phyloP scores from a whole-genome alignment of 257 asterid species.

The Ocimum tenuiflorum region DNA sequence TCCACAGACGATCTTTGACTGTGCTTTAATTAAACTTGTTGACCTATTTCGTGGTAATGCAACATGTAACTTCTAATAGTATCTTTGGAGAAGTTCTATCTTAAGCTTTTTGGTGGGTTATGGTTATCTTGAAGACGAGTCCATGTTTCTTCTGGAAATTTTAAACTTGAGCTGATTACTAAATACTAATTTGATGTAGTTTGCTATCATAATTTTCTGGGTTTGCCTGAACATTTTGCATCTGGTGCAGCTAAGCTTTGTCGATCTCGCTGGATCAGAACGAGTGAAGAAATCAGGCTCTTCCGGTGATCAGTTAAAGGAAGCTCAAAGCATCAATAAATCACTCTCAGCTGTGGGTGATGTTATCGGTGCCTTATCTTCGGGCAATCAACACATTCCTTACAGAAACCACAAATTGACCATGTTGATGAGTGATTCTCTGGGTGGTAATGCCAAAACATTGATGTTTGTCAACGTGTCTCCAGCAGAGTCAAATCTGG shows the following conservation, averaged over 20 bases:
- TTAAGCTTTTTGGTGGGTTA: background rate
- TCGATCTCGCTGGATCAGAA: constrained; percentile 98
- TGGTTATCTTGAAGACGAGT: background rate
- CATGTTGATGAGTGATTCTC: constrained; percentile 96
- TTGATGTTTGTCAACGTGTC: constrained; percentile 90
- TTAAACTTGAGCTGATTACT: too few relatives aligned
- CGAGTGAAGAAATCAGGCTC: constrained; percentile 93
- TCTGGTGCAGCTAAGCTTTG: constrained; percentile 76
- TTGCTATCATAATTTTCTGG: background rate
- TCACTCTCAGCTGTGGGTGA: constrained; percentile 97
- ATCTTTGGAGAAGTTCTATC: background rate
- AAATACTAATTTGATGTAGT: background rate
- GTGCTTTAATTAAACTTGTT: background rate
- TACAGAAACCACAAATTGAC: constrained; percentile 95
- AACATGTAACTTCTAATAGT: background rate
- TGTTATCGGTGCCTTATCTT: constrained; percentile 84
- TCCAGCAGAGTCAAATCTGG: constrained; percentile 90
- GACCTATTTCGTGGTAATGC: background rate
- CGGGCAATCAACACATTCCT: constrained; percentile 85
- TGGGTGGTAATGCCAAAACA: constrained; percentile 97
- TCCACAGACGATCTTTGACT: background rate
- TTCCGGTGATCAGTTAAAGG: constrained; percentile 76
- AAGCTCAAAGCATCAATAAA: constrained; percentile 95
- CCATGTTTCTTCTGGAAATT: background rate
- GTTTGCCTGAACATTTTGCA: background rate